Percentiles rank a stretch among this genome's conserved stretches.
phyloP scores from a whole-genome alignment of 2,329 filamentous ascomycete species.

The Fusarium sublunatum region DNA sequence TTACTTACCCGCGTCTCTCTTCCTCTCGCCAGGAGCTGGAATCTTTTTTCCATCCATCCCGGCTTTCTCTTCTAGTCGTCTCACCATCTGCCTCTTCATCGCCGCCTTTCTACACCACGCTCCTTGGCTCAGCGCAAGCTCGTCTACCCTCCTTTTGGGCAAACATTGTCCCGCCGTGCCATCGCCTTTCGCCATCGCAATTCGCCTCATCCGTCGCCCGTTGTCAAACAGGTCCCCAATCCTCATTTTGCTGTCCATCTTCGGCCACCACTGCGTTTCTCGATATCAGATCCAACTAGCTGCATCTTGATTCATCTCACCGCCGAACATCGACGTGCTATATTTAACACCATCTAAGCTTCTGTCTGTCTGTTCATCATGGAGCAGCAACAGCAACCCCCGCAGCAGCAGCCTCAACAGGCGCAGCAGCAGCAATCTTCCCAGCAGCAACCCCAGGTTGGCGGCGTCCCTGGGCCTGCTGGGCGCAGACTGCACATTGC shows the following conservation, averaged over 20 bases:
- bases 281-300: constrained; percentile 40
- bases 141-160: constrained; percentile 54
- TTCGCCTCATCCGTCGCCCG: constrained; percentile 43
- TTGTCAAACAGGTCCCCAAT: constrained; percentile 41
- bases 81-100: constrained; percentile 53
- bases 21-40: constrained; percentile 51
- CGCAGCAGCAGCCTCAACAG: constrained; percentile 64
- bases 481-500: constrained; percentile 96
- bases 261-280: constrained; percentile 39
- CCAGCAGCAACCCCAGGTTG: constrained; percentile 61
- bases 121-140: constrained; percentile 54
- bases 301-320: constrained; percentile 39
- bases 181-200: constrained; percentile 46
- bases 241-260: constrained; percentile 40
- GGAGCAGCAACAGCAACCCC: constrained; percentile 67
- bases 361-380: constrained; percentile 66
- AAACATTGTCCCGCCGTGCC: constrained; percentile 50
- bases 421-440: constrained; percentile 67
- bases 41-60: constrained; percentile 56
- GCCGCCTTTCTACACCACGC: constrained; percentile 51
- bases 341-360: constrained; percentile 47
- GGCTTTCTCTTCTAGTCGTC: constrained; percentile 56
- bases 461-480: constrained; percentile 76
- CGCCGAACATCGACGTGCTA: constrained; percentile 55
- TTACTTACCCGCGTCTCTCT: constrained; percentile 45